phyloP scores from a whole-genome alignment of 805 yeast genomes.

The Candida verbasci region DNA sequence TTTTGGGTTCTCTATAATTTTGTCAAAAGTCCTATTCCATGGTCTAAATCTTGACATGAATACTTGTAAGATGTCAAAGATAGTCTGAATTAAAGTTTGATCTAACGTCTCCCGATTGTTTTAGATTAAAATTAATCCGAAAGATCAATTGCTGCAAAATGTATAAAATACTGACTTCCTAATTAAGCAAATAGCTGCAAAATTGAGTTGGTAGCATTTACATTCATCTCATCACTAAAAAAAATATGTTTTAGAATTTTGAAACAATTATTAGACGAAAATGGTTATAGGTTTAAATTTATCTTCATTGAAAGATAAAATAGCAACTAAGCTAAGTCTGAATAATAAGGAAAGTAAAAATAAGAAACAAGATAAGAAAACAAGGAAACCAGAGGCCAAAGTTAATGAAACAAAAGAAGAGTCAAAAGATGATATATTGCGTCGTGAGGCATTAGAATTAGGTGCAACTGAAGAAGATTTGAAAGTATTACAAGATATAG shows the following conservation, averaged over 20 bases:
- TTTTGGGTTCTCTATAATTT: slow-evolving; percentile 16
- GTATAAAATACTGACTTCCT: no score
- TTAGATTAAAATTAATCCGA: no score
- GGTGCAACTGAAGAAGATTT: slow-evolving; percentile 89
- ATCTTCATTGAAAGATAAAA: slow-evolving; percentile 61
- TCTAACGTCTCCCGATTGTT: background rate
- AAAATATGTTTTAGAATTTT: background rate
- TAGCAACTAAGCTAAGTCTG: slow-evolving; percentile 46
- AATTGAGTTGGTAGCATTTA: no score
- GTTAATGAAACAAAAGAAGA: slow-evolving; percentile 7
- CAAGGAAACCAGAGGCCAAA: slow-evolving; percentile 8
- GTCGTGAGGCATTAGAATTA: slow-evolving; percentile 70
- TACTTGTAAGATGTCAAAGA: background rate
- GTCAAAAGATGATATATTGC: slow-evolving; percentile 35
- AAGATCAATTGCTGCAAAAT: no score
- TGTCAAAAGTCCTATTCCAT: no score
- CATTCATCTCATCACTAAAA: slow-evolving; percentile 2
- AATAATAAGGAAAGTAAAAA: slow-evolving; percentile 16
- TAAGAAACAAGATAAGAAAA: slow-evolving; percentile 11
- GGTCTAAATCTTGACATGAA: background rate
- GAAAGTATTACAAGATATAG: slow-evolving; percentile 51
- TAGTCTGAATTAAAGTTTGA: no score
- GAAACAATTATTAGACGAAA: slow-evolving; percentile 2
- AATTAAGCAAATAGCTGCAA: no score
- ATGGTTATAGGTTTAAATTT: slow-evolving; percentile 48